Conservation (phyloP, 1,139 yeast species). For the Pichia sp. region DNA sequence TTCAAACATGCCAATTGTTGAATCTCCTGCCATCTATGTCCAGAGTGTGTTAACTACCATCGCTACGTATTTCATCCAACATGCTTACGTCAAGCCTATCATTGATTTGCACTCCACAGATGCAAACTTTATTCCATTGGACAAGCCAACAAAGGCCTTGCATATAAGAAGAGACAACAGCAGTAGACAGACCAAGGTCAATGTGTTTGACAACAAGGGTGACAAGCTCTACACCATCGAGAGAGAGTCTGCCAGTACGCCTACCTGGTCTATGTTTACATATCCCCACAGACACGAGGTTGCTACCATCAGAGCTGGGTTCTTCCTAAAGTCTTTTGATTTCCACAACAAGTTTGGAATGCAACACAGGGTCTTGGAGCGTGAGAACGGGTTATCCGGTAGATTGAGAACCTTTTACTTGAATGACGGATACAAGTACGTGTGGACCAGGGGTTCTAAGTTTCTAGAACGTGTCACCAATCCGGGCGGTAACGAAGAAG, state of each 20-base stretch:
- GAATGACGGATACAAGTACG: slow-evolving; percentile 49
- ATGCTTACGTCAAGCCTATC: slow-evolving; percentile 36
- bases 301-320: slow-evolving; percentile 50
- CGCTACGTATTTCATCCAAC: slow-evolving; percentile 40
- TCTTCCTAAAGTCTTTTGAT: slow-evolving; percentile 43
- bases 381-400: slow-evolving; percentile 39
- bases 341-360: slow-evolving; percentile 47
- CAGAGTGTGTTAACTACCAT: slow-evolving; percentile 38
- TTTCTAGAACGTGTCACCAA: slow-evolving; percentile 49
- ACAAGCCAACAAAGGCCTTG: slow-evolving; percentile 39
- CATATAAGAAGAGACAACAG: slow-evolving; percentile 48
- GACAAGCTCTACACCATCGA: slow-evolving; percentile 47
- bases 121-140: slow-evolving; percentile 39
- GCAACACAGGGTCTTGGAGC: slow-evolving; percentile 41
- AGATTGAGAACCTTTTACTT: slow-evolving; percentile 42
- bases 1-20: slow-evolving; percentile 35
- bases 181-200: slow-evolving; percentile 42
- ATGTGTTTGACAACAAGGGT: slow-evolving; percentile 45
- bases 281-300: slow-evolving; percentile 45
- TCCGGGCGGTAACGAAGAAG: slow-evolving; percentile 54
- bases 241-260: slow-evolving; percentile 45
- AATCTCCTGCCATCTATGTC: slow-evolving; percentile 43
- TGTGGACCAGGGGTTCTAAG: slow-evolving; percentile 51
- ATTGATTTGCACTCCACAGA: slow-evolving; percentile 37
- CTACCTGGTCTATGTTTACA: slow-evolving; percentile 49